These are phyloP conservation scores for Mallotus repandus DNA, from an alignment of 441 rosid genomes.

Conservation along the genomic window DNA sequence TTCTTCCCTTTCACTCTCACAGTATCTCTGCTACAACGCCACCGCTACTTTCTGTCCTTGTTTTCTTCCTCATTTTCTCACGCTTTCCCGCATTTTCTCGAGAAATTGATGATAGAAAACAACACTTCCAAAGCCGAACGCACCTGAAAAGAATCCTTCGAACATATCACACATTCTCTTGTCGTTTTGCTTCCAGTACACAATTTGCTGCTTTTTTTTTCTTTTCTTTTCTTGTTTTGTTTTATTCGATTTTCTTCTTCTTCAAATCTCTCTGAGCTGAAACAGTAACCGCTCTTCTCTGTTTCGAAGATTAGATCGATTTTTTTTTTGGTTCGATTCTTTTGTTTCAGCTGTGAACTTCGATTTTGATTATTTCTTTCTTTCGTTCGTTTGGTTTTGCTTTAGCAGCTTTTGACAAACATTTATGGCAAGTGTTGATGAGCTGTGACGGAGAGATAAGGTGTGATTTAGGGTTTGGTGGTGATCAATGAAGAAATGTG, in stretches of 20 bases:
- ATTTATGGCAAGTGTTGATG: constrained; percentile 1
- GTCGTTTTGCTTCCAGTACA: constrained; percentile 25
- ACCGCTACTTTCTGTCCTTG: not conserved
- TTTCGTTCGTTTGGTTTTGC: not conserved
- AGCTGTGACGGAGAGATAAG: not conserved
- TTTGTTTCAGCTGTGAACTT: not conserved
- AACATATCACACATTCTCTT: constrained; percentile 20
- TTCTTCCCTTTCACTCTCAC: constrained; percentile 26
- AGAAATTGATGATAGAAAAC: not conserved
- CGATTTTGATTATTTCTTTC: not conserved
- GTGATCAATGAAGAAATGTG: constrained; percentile 13
- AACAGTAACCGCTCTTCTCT: not conserved
- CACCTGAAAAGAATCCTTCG: constrained; percentile 25
- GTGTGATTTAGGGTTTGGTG: constrained; percentile 19
- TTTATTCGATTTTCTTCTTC: not conserved
- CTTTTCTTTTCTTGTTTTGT: constrained; percentile 16
- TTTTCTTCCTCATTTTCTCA: constrained; percentile 21
- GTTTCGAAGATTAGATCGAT: not conserved
- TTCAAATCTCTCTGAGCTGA: not conserved
- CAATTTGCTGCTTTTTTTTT: not conserved
- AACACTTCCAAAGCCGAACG: constrained; percentile 28
- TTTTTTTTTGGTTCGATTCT: not conserved
- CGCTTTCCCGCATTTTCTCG: constrained; percentile 29
- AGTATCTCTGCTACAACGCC: constrained; percentile 8
- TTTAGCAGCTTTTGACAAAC: not conserved